phyloP scores from a whole-genome alignment of 139 green algal genomes.

The Edaphochlamys debaryana region DNA sequence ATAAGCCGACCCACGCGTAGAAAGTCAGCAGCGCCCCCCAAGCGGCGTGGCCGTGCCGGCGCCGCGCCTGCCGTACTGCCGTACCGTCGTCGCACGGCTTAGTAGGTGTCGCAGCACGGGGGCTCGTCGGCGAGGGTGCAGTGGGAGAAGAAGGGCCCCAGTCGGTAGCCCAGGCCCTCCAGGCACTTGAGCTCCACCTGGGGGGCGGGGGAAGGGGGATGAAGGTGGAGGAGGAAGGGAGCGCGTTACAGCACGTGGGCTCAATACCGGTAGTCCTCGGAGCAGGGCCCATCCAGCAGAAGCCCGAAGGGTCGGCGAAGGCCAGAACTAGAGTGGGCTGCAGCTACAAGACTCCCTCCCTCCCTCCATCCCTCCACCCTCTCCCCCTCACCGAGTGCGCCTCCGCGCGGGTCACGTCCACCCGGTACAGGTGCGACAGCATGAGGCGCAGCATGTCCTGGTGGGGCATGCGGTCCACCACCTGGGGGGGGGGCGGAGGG shows the following conservation, averaged over 20 bases:
- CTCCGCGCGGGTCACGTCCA: conserved; percentile 30
- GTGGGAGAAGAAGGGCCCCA: conserved; percentile 55
- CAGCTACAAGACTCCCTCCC: no score
- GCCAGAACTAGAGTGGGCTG: no score
- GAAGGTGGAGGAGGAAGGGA: no score
- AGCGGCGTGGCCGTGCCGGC: no score
- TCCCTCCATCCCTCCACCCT: background rate
- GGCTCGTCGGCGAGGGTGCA: conserved; percentile 19
- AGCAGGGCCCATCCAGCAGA: no score
- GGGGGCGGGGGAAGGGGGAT: background rate
- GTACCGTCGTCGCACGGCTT: no score
- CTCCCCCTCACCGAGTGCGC: conserved; percentile 28
- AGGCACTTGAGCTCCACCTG: conserved; percentile 61
- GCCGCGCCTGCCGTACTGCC: no score
- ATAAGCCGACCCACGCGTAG: no score
- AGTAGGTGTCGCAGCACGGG: conserved; percentile 29
- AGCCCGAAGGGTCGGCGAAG: no score
- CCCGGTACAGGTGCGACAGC: conserved; percentile 36
- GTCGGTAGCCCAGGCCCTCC: conserved; percentile 49
- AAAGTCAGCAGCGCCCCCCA: no score
- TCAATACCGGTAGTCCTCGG: background rate
- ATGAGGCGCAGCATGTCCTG: conserved; percentile 59
- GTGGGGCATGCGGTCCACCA: conserved; percentile 51
- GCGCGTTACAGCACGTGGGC: background rate
- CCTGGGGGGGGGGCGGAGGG: no score